Evolutionary conservation across 306 rosid species (phyloP).

Genomic region (Cucurbita moschata): DNA sequence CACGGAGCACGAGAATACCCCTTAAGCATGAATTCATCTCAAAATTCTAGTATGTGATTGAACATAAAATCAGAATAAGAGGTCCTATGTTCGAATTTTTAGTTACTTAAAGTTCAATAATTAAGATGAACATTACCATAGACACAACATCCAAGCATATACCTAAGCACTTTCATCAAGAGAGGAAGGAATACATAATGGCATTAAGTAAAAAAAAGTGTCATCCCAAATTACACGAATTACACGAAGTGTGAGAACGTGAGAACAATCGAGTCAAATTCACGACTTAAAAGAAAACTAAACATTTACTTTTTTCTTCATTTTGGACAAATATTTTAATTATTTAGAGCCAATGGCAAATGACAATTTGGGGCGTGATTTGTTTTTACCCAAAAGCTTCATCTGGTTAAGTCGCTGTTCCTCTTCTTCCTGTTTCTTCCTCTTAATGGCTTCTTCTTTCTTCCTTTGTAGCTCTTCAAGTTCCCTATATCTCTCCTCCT

Average conservation of each 20-base stretch:
- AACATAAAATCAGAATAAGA: no score
- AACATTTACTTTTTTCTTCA: not conserved
- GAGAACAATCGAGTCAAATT: not conserved
- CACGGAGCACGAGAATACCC: no score
- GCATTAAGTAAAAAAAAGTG: not conserved
- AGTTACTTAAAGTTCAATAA: no score
- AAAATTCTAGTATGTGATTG: no score
- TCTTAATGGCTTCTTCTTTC: slow-evolving; percentile 75
- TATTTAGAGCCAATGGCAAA: slow-evolving; percentile 88
- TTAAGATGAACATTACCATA: no score
- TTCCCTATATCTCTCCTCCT: slow-evolving; percentile 88
- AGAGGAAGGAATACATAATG: not conserved
- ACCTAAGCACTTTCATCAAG: no score
- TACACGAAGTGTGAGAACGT: not conserved
- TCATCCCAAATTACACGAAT: not conserved
- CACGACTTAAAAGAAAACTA: not conserved
- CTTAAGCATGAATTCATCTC: no score
- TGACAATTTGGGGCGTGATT: slow-evolving; percentile 86
- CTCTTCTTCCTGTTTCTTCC: slow-evolving; percentile 84
- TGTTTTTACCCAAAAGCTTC: slow-evolving; percentile 89
- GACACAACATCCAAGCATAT: no score
- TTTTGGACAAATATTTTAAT: not conserved
- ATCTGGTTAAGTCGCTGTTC: slow-evolving; percentile 72
- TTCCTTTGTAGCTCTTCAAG: slow-evolving; percentile 98
- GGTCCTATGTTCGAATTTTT: no score